Evolutionary conservation across 2,329 filamentous ascomycete genomes (phyloP).

Genomic region (Fonsecaea nubica): DNA sequence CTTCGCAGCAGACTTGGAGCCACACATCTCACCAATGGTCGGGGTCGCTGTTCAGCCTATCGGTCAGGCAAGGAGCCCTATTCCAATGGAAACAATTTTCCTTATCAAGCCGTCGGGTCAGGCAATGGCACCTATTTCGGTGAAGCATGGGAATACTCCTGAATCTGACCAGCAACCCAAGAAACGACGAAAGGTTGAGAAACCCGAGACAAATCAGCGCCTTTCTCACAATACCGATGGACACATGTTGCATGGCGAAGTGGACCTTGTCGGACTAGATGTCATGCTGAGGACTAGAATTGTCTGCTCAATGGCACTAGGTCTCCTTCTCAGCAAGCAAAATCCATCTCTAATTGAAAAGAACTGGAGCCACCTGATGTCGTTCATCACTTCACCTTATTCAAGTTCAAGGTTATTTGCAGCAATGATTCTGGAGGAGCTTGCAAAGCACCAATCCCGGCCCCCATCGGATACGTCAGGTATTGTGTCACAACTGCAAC

Average conservation of each 20-base stretch:
- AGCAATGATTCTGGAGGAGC: slow-evolving; percentile 86
- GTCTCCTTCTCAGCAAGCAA: slow-evolving; percentile 78
- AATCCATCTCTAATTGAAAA: slow-evolving; percentile 61
- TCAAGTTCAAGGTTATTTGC: slow-evolving; percentile 87
- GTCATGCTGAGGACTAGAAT: slow-evolving; percentile 86
- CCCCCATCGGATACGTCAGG: slow-evolving; percentile 50
- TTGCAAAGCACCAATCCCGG: slow-evolving; percentile 65
- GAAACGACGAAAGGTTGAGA: slow-evolving; percentile 78
- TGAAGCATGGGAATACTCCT: slow-evolving; percentile 49
- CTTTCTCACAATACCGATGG: slow-evolving; percentile 95
- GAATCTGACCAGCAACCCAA: slow-evolving; percentile 54
- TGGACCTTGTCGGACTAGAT: slow-evolving; percentile 91
- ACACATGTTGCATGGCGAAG: slow-evolving; percentile 96
- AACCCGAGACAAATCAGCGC: slow-evolving; percentile 71
- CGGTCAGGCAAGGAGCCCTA: slow-evolving; percentile 85
- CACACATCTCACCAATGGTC: slow-evolving; percentile 81
- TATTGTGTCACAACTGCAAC: slow-evolving; percentile 67
- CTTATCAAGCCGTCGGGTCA: slow-evolving; percentile 94
- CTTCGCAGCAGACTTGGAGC: slow-evolving; percentile 74
- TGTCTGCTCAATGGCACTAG: slow-evolving; percentile 84
- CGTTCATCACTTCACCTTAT: slow-evolving; percentile 72
- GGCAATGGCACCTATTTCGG: slow-evolving; percentile 66
- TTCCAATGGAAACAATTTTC: slow-evolving; percentile 86
- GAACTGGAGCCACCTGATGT: slow-evolving; percentile 70
- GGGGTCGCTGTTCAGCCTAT: slow-evolving; percentile 87